phyloP scores from a whole-genome alignment of 148 eudicot species.

The Salicornia ramosissima region DNA sequence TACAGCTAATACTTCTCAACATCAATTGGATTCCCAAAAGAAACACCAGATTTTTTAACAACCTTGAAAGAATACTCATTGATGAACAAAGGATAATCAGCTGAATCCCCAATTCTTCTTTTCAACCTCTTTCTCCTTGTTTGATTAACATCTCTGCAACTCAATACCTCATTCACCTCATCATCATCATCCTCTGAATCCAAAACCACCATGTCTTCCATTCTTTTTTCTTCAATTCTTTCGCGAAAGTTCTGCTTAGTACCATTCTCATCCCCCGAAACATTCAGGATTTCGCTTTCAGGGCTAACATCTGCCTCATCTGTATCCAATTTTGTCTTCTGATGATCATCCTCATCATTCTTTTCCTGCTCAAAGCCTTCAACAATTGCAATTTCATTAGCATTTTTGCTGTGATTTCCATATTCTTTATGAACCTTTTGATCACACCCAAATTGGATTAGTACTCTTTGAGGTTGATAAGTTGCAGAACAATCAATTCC shows the following conservation, averaged over 20 bases:
- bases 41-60: slow-evolving; percentile 5
- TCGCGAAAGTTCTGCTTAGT: background rate
- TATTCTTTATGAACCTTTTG: slow-evolving; percentile 18
- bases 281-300: background rate
- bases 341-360: background rate
- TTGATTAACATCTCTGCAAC: background rate
- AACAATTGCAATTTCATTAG: background rate
- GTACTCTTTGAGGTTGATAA: slow-evolving; percentile 35
- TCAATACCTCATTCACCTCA: background rate
- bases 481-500: slow-evolving; percentile 32
- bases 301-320: background rate
- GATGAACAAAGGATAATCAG: slow-evolving; percentile 20
- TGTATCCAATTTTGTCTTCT: background rate
- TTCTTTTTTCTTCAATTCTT: background rate
- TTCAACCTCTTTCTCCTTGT: background rate
- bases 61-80: background rate
- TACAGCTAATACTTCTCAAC: slow-evolving; percentile 15
- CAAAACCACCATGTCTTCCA: slow-evolving; percentile 8
- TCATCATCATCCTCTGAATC: slow-evolving; percentile 19
- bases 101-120: slow-evolving; percentile 9
- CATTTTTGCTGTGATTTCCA: too few relatives aligned
- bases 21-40: slow-evolving; percentile 13
- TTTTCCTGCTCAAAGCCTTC: background rate
- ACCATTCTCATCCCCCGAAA: background rate
- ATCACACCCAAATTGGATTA: slow-evolving; percentile 36